Conservation (phyloP, 2,329 filamentous ascomycete genomes). For the Zymoseptoria passerinii region DNA sequence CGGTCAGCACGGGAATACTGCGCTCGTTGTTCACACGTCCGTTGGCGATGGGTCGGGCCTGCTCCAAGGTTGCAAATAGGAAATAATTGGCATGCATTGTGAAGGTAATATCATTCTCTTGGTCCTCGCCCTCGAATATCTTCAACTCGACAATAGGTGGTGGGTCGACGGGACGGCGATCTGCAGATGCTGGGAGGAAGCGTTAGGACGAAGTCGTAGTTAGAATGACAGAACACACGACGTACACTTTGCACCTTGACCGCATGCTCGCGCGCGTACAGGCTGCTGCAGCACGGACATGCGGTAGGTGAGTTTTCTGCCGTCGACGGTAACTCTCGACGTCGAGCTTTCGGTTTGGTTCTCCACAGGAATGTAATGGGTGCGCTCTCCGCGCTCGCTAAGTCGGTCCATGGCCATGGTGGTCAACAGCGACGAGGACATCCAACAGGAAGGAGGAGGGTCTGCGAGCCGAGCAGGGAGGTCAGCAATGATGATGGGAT, state of each 20-base stretch:
- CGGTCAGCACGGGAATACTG: slow-evolving; percentile 76
- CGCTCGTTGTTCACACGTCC: slow-evolving; percentile 63
- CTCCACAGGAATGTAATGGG: slow-evolving; percentile 39
- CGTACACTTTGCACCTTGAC: slow-evolving; percentile 89
- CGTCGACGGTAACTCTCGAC: slow-evolving; percentile 60
- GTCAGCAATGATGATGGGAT: background rate
- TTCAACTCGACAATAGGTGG: slow-evolving; percentile 89
- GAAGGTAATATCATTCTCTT: slow-evolving; percentile 61
- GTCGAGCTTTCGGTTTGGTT: slow-evolving; percentile 49
- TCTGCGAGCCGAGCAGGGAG: background rate
- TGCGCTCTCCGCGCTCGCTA: slow-evolving; percentile 7
- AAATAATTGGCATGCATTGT: slow-evolving; percentile 97
- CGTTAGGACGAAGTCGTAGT: slow-evolving; percentile 13
- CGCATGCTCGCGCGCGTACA: slow-evolving; percentile 86
- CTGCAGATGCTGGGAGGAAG: slow-evolving; percentile 57
- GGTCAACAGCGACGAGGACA: background rate
- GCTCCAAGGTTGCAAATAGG: slow-evolving; percentile 84
- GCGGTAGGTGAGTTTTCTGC: slow-evolving; percentile 69
- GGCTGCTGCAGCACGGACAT: slow-evolving; percentile 88
- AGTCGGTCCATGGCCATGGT: slow-evolving; percentile 18
- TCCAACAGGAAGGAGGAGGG: background rate
- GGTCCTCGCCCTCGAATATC: slow-evolving; percentile 61
- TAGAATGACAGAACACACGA: background rate
- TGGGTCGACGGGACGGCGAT: slow-evolving; percentile 85
- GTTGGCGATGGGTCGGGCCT: slow-evolving; percentile 73